Base-by-base conservation (phyloP, 257 asterid species). In the Osmanthus fragrans region DNA sequence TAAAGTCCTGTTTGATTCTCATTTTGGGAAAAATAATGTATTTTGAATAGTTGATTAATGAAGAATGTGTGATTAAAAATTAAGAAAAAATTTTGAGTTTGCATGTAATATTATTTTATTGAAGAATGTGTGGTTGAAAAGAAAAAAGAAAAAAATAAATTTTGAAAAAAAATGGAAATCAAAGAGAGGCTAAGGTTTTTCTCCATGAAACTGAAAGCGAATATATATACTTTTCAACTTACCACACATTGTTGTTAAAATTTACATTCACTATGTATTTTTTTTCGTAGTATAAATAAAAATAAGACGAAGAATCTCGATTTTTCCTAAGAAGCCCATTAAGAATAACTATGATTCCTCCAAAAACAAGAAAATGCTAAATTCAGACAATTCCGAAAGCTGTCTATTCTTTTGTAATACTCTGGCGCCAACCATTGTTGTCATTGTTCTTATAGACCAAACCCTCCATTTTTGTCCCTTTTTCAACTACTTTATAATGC, bases 401-500 rank as follows among this genome's bases (percentile, higher is more conserved):
- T 68, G 80, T 39, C 81, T 60, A 78, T 25, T 30, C 21, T 56
- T 34, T 42, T 37, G 76, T 70, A 70, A 77, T 69, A 56, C 37
- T 60, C 72, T 39, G 72, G 45, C 25, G 72, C 72, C 42, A 30
- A 29, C 42, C 42, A 30, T 67, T 32, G 72, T 67, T 34, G 42
- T 33, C 72, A 30, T 67, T 67, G 42, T 34, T 68, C 47, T 30
- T 34, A 30, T 63, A 63, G 69, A 63, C 72, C 45, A 68, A 69
- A 2, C 16, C 32, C 64, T 76, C 47, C 42, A 30, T 72, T 71
- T 81, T 76, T 72, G 84, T 80, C 75, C 67, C 56, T 51, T 66
- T 71, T 25, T 66, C 80, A 76, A 81, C 75, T 36, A 19, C 77
- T 30, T 74, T 65, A 72, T 73, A 66, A 81, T 76, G 78, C 72